These are phyloP conservation scores for Trypanosoma cruzi DNA, from an alignment of 208 protist genomes.

Conservation along the genomic window DNA sequence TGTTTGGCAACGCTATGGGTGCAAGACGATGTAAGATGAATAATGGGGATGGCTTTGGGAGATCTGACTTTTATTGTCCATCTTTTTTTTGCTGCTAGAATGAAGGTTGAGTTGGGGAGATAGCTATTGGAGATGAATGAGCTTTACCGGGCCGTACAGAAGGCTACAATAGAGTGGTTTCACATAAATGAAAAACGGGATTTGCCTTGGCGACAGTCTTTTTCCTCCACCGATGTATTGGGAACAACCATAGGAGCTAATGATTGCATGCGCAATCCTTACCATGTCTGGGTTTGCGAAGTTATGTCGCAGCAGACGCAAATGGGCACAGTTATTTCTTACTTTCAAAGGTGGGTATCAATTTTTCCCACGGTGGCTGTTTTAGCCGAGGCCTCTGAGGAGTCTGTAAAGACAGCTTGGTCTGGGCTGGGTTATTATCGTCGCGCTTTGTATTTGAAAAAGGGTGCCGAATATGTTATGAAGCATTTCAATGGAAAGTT, in stretches of 20 bases:
- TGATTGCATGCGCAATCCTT: slow-evolving; percentile 53
- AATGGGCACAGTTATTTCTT: slow-evolving; percentile 90
- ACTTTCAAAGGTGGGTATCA: slow-evolving; percentile 90
- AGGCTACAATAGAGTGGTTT: slow-evolving; percentile 51
- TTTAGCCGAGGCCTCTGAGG: slow-evolving; percentile 75
- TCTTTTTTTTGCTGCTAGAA: not conserved
- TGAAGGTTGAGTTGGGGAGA: not conserved
- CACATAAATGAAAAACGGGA: slow-evolving; percentile 39
- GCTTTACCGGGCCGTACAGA: slow-evolving; percentile 23
- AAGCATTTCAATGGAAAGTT: slow-evolving; percentile 38
- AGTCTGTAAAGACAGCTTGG: slow-evolving; percentile 91
- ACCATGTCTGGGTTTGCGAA: slow-evolving; percentile 94
- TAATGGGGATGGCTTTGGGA: not conserved
- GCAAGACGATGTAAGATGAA: not conserved
- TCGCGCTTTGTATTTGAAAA: slow-evolving; percentile 80
- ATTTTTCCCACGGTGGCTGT: slow-evolving; percentile 80
- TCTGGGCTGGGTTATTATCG: slow-evolving; percentile 95
- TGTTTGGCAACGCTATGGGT: not conserved
- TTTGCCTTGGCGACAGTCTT: slow-evolving; percentile 57
- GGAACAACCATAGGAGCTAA: not conserved
- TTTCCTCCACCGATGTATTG: not conserved
- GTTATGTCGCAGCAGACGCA: slow-evolving; percentile 96
- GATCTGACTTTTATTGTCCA: slow-evolving; percentile 6
- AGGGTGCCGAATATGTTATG: slow-evolving; percentile 87
- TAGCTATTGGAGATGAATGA: slow-evolving; percentile 18